These are phyloP conservation scores for Colletotrichum gigasporum DNA, from an alignment of 2,329 filamentous ascomycete genomes.

Conservation along the genomic window DNA sequence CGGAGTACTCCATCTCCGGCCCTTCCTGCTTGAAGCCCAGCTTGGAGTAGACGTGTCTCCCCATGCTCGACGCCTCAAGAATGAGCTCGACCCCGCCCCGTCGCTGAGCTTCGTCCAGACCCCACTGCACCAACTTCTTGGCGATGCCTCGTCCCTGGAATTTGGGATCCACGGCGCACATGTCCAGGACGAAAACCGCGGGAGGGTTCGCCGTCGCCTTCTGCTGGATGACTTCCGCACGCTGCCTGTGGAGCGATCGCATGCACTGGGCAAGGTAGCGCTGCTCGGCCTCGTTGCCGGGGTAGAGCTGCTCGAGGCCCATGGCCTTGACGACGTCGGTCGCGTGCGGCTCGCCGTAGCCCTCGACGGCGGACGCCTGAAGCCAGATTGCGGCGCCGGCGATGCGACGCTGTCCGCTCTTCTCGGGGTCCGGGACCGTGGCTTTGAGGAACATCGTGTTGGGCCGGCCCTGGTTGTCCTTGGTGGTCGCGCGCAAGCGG, in stretches of 20 bases:
- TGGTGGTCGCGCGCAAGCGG: slow-evolving; percentile 51
- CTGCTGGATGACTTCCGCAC: slow-evolving; percentile 51
- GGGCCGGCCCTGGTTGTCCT: slow-evolving; percentile 52
- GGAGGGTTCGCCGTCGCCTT: slow-evolving; percentile 53
- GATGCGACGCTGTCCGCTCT: slow-evolving; percentile 40
- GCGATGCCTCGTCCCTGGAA: slow-evolving; percentile 63
- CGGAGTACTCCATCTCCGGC: slow-evolving; percentile 54
- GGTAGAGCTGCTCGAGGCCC: slow-evolving; percentile 49
- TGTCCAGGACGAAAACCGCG: slow-evolving; percentile 58
- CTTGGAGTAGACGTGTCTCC: slow-evolving; percentile 54
- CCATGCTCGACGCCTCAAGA: slow-evolving; percentile 59
- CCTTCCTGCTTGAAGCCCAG: slow-evolving; percentile 55
- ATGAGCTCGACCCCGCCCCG: slow-evolving; percentile 52
- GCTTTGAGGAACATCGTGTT: slow-evolving; percentile 66
- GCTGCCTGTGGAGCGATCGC: slow-evolving; percentile 52
- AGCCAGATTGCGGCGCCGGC: slow-evolving; percentile 65
- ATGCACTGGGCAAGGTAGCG: slow-evolving; percentile 56
- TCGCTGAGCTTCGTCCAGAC: slow-evolving; percentile 51
- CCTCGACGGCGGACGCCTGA: slow-evolving; percentile 59
- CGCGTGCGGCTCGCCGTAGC: slow-evolving; percentile 53
- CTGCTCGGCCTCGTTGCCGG: slow-evolving; percentile 53
- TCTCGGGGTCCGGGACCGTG: slow-evolving; percentile 49
- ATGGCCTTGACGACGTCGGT: slow-evolving; percentile 41
- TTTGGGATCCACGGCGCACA: slow-evolving; percentile 61
- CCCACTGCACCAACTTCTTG: slow-evolving; percentile 55